Conservation (phyloP, 2,329 filamentous ascomycete genomes). For the Pseudocercospora musae region DNA sequence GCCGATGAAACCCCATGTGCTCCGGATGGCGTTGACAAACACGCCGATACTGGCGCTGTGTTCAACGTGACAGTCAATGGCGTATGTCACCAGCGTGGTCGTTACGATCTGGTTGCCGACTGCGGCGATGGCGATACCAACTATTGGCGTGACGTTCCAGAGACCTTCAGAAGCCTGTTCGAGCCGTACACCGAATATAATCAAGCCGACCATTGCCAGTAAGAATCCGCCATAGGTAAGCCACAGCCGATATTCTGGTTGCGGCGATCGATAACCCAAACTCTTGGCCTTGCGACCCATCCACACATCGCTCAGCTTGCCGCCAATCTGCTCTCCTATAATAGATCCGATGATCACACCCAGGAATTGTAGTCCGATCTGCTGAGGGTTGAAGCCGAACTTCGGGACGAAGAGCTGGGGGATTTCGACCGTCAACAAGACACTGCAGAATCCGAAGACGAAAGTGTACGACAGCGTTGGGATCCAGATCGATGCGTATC, state of each 20-base stretch:
- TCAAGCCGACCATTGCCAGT: slow-evolving; percentile 50
- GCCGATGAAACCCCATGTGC: slow-evolving; percentile 52
- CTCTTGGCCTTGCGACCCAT: slow-evolving; percentile 44
- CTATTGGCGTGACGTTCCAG: slow-evolving; percentile 57
- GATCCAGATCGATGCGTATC: slow-evolving; percentile 49
- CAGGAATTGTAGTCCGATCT: slow-evolving; percentile 58
- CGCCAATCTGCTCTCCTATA: slow-evolving; percentile 58
- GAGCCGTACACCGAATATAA: slow-evolving; percentile 54
- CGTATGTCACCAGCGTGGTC: slow-evolving; percentile 59
- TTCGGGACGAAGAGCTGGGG: slow-evolving; percentile 56
- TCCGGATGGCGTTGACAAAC: slow-evolving; percentile 56
- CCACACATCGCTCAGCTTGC: slow-evolving; percentile 53
- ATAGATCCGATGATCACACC: slow-evolving; percentile 56
- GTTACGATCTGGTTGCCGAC: slow-evolving; percentile 61
- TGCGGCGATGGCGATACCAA: slow-evolving; percentile 46
- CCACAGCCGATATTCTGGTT: slow-evolving; percentile 57
- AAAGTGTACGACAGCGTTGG: slow-evolving; percentile 55
- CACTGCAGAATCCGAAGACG: slow-evolving; percentile 54
- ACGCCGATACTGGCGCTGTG: slow-evolving; percentile 56
- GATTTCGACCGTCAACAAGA: slow-evolving; percentile 57
- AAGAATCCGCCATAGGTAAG: slow-evolving; percentile 53
- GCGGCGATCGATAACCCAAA: slow-evolving; percentile 31
- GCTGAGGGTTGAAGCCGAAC: slow-evolving; percentile 56
- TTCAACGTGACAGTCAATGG: slow-evolving; percentile 56
- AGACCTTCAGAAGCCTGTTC: slow-evolving; percentile 42